These are phyloP conservation scores for Ceratobasidium sp. DNA, from an alignment of 1,284 basidiomycete species.

Conservation along the genomic window DNA sequence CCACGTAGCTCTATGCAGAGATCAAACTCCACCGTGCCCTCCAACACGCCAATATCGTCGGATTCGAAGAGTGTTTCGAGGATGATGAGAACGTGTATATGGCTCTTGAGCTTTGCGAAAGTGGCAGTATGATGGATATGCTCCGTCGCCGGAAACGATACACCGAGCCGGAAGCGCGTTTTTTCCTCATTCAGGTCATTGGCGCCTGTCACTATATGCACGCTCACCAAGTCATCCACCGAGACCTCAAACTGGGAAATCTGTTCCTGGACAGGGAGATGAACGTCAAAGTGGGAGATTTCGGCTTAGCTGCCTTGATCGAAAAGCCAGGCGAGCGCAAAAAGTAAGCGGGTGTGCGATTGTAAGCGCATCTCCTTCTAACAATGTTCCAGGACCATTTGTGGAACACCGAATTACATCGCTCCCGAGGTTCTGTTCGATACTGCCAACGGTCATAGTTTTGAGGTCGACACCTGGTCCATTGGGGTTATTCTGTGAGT, in stretches of 20 bases:
- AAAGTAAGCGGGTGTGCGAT: constrained; percentile 64
- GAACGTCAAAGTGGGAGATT: constrained; percentile 98
- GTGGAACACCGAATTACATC: constrained; percentile 98
- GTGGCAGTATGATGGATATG: constrained; percentile 89
- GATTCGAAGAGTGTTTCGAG: constrained; percentile 95
- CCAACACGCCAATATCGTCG: constrained; percentile 91
- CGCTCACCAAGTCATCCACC: constrained; percentile 92
- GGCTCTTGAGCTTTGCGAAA: constrained; percentile 91
- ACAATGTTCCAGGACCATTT: constrained; percentile 74
- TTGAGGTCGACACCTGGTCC: constrained; percentile 98
- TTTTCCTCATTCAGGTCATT: constrained; percentile 93
- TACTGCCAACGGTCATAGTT: constrained; percentile 94
- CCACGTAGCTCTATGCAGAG: constrained; percentile 87
- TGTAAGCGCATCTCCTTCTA: not conserved
- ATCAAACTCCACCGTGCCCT: constrained; percentile 97
- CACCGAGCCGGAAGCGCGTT: constrained; percentile 92
- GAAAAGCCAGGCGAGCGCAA: constrained; percentile 96
- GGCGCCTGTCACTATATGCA: constrained; percentile 99
- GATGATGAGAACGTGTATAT: constrained; percentile 97
- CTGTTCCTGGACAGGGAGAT: constrained; percentile 91
- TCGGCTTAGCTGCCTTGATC: constrained; percentile 95
- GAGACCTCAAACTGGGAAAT: constrained; percentile 96
- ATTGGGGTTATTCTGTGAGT: constrained; percentile 89
- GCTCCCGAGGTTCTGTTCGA: constrained; percentile 98
- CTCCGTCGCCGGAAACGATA: constrained; percentile 88